Conservation (phyloP, 768 basidiomycete species). For the Kockovaella imperatae region DNA sequence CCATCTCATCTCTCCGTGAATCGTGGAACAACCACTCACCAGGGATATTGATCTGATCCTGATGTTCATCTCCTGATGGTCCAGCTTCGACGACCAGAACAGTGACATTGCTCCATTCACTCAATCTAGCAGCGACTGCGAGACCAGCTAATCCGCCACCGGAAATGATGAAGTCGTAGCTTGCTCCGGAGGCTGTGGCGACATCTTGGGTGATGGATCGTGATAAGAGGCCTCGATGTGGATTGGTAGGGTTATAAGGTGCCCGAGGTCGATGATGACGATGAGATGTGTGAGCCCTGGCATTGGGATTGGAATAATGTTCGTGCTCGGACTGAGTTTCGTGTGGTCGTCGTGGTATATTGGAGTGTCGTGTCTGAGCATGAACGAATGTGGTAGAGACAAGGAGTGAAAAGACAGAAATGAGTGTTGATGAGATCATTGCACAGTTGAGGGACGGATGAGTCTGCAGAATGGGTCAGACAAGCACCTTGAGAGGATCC, state of each 20-base stretch:
- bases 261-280: too few species aligned
- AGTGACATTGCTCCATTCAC: constrained; percentile 50
- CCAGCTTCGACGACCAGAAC: constrained; percentile 48
- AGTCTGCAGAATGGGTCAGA: too few species aligned
- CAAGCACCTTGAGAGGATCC: too few species aligned
- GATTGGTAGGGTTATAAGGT: constrained; percentile 26
- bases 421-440: too few species aligned
- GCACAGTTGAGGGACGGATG: too few species aligned
- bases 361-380: too few species aligned
- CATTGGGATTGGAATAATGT: too few species aligned
- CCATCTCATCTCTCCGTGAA: background rate
- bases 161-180: constrained; percentile 52
- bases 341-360: too few species aligned
- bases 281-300: too few species aligned
- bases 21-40: constrained; percentile 18
- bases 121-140: constrained; percentile 49
- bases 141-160: constrained; percentile 53
- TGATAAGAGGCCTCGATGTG: constrained; percentile 18
- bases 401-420: too few species aligned
- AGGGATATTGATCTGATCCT: constrained; percentile 40
- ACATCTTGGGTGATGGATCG: constrained; percentile 21
- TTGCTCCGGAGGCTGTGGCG: constrained; percentile 10
- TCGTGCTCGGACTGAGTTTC: too few species aligned
- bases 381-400: too few species aligned
- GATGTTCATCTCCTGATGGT: constrained; percentile 38